phyloP scores from a whole-genome alignment of 305 asterid genomes.

The Stenogyne calaminthoides region DNA sequence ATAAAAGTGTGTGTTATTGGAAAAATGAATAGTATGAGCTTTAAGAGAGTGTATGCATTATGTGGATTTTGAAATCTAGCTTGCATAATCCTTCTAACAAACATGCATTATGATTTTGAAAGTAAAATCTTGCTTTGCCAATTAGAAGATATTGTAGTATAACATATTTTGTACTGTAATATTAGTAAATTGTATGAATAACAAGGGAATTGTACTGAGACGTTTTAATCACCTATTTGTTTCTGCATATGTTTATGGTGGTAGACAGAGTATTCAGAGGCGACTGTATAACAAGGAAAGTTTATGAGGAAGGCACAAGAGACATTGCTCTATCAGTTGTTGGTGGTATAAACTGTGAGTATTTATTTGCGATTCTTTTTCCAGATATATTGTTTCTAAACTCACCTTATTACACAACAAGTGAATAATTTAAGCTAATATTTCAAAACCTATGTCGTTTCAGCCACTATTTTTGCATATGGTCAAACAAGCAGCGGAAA shows the following conservation, averaged over 20 bases:
- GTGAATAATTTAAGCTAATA: constrained; percentile 23
- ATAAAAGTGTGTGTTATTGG: too few relatives aligned
- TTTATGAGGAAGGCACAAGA: constrained; percentile 76
- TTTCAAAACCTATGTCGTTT: constrained; percentile 32
- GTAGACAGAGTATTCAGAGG: constrained; percentile 87
- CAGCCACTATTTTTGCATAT: constrained; percentile 93
- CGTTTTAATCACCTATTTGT: not conserved
- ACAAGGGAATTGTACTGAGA: not conserved
- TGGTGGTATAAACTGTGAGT: constrained; percentile 88
- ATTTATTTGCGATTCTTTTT: constrained; percentile 21
- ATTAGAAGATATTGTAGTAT: constrained; percentile 1
- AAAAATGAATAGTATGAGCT: too few relatives aligned
- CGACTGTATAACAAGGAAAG: constrained; percentile 76
- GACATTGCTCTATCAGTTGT: constrained; percentile 88
- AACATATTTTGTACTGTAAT: not conserved
- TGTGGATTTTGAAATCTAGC: too few relatives aligned
- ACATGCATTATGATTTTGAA: too few relatives aligned
- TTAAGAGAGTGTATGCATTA: too few relatives aligned
- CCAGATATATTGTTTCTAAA: constrained; percentile 12
- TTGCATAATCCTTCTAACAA: too few relatives aligned
- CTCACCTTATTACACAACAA: constrained; percentile 14
- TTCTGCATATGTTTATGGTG: constrained; percentile 28
- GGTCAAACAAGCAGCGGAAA: constrained; percentile 98
- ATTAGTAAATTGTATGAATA: not conserved
- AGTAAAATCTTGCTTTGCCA: too few relatives aligned